These are phyloP conservation scores for Talaromyces proteolyticus DNA, from an alignment of 495 filamentous ascomycete species.

Conservation along the genomic window DNA sequence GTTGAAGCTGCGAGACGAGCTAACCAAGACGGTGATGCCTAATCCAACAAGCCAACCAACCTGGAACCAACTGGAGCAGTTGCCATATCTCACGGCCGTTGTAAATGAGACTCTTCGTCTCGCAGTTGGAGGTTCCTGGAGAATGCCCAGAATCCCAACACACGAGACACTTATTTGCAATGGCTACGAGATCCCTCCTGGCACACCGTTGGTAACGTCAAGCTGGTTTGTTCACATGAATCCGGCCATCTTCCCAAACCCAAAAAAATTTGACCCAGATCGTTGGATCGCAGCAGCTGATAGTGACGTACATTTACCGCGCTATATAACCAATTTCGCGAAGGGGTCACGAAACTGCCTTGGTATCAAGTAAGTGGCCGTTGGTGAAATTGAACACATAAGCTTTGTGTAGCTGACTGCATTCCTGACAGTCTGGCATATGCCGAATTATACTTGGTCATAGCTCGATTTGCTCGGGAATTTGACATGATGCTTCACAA, in stretches of 20 bases:
- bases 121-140: slow-evolving; percentile 14
- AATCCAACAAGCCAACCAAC: neutral
- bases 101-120: slow-evolving; percentile 38
- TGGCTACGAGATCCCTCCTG: slow-evolving; percentile 16
- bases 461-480: slow-evolving; percentile 22
- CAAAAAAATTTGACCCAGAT: slow-evolving; percentile 32
- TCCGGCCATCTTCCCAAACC: slow-evolving; percentile 32
- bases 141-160: slow-evolving; percentile 25
- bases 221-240: slow-evolving; percentile 31
- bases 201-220: slow-evolving; percentile 32
- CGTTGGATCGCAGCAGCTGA: slow-evolving; percentile 29
- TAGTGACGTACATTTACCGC: slow-evolving; percentile 6
- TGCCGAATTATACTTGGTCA: slow-evolving; percentile 25
- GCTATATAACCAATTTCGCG: slow-evolving; percentile 18
- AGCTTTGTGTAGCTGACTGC: neutral
- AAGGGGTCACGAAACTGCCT: slow-evolving; percentile 21
- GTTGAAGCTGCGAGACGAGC: slow-evolving; percentile 19
- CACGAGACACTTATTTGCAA: neutral
- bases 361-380: slow-evolving; percentile 18
- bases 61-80: slow-evolving; percentile 5
- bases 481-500: slow-evolving; percentile 27
- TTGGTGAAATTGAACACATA: too few relatives aligned
- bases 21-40: slow-evolving; percentile 14
- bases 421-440: slow-evolving; percentile 21
- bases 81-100: slow-evolving; percentile 21